Evolutionary conservation across 257 asterid species (phyloP).

Genomic region (Knoxia roxburghii): DNA sequence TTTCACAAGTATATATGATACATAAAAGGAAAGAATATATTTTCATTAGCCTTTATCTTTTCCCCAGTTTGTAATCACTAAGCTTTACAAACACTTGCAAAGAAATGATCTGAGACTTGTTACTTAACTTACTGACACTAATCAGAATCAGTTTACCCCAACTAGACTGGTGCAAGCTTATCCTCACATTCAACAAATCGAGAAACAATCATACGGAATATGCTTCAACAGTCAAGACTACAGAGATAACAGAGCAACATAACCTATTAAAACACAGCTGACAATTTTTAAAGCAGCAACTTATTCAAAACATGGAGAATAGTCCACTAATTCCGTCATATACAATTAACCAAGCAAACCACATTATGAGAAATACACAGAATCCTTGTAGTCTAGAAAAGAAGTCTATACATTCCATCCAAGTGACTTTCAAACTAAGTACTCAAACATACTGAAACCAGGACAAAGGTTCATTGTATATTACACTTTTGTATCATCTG

Average conservation of each 20-base stretch:
- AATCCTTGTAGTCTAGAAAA: not conserved
- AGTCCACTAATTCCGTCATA: not conserved
- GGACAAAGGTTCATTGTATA: not conserved
- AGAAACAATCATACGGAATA: not conserved
- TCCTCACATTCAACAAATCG: not conserved
- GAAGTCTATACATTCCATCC: not conserved
- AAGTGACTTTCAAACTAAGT: not conserved
- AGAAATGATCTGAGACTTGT: not conserved
- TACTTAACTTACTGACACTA: not conserved
- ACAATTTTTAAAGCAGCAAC: not conserved
- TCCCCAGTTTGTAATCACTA: not conserved
- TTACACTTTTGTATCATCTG: not conserved
- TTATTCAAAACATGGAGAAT: not conserved
- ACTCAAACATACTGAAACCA: not conserved
- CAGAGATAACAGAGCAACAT: not conserved
- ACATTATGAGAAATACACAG: not conserved
- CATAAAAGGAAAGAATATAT: not conserved
- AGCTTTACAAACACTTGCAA: not conserved
- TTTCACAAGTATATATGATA: not conserved
- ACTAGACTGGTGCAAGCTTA: not conserved
- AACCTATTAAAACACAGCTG: not conserved
- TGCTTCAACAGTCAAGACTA: not conserved
- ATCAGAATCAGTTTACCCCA: not conserved
- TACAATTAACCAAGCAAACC: not conserved
- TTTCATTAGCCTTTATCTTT: not conserved